Conservation (phyloP, 306 rosid species). For the Coriaria nepalensis region DNA sequence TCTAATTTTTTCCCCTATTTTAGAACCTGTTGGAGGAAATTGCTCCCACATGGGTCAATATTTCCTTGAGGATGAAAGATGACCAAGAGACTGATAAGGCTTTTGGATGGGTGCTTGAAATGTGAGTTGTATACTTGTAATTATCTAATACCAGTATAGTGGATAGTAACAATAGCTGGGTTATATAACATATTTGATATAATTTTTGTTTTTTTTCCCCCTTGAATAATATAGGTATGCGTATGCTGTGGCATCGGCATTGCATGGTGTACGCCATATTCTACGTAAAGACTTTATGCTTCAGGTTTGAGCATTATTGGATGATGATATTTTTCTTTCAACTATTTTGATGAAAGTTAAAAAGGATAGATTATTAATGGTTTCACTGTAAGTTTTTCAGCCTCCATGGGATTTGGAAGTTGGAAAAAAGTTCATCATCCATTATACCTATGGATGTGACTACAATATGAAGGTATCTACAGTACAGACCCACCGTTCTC, state of each 20-base stretch:
- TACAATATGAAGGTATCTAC: constrained; percentile 47
- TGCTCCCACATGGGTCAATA: constrained; percentile 96
- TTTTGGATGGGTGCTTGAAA: constrained; percentile 97
- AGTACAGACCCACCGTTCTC: not conserved
- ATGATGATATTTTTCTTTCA: constrained; percentile 2
- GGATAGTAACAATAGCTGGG: constrained; percentile 2
- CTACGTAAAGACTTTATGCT: constrained; percentile 76
- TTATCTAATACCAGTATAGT: not conserved
- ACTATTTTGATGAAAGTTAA: constrained; percentile 1
- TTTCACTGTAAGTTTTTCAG: constrained; percentile 32
- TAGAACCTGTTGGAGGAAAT: constrained; percentile 83
- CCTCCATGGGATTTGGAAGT: constrained; percentile 76
- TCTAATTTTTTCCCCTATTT: constrained; percentile 19
- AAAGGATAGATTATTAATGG: constrained; percentile 10
- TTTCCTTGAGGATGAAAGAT: constrained; percentile 81
- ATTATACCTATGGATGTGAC: constrained; percentile 85
- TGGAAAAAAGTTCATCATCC: constrained; percentile 50
- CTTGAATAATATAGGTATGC: constrained; percentile 57
- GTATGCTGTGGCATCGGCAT: constrained; percentile 87
- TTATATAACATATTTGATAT: constrained; percentile 7
- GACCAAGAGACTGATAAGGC: constrained; percentile 73
- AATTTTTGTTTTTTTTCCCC: constrained; percentile 16
- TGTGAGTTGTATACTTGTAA: constrained; percentile 36
- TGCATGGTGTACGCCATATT: constrained; percentile 67
- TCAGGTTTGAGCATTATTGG: constrained; percentile 40